phyloP scores from a whole-genome alignment of 1,139 yeast species.

The Blastobotrys elegans region DNA sequence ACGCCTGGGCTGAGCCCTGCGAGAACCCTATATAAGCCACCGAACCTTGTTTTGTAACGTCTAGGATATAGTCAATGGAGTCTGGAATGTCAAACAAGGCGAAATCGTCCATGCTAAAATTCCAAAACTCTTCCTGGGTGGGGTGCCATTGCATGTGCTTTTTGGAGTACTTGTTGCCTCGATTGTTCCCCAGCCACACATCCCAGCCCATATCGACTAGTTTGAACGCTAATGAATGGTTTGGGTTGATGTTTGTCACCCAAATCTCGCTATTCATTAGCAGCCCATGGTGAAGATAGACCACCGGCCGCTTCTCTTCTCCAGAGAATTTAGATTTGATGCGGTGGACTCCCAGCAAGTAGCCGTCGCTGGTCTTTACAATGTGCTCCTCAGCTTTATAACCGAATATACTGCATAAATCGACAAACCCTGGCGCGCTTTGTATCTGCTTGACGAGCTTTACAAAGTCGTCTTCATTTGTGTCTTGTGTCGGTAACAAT shows the following conservation, averaged over 20 bases:
- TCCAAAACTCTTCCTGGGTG: slow-evolving; percentile 59
- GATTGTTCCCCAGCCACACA: slow-evolving; percentile 88
- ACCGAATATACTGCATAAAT: slow-evolving; percentile 59
- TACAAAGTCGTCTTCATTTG: slow-evolving; percentile 13
- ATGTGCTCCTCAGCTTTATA: slow-evolving; percentile 68
- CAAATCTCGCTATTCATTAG: slow-evolving; percentile 89
- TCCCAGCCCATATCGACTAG: slow-evolving; percentile 79
- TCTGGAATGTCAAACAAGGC: slow-evolving; percentile 81
- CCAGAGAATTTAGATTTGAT: slow-evolving; percentile 24
- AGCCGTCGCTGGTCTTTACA: slow-evolving; percentile 55
- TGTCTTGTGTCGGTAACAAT: slow-evolving; percentile 13
- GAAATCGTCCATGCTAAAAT: slow-evolving; percentile 80
- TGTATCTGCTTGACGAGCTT: slow-evolving; percentile 24
- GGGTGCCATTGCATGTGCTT: slow-evolving; percentile 44
- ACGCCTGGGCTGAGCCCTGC: slow-evolving; percentile 90
- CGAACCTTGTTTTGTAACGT: slow-evolving; percentile 39
- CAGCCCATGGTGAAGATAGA: slow-evolving; percentile 85
- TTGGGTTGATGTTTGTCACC: slow-evolving; percentile 58
- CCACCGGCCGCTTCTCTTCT: slow-evolving; percentile 50
- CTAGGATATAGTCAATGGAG: slow-evolving; percentile 57
- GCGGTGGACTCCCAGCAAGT: slow-evolving; percentile 50
- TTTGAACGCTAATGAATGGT: slow-evolving; percentile 66
- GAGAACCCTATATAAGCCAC: slow-evolving; percentile 78
- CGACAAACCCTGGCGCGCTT: slow-evolving; percentile 47
- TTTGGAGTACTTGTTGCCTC: slow-evolving; percentile 83